Conservation (phyloP, 2,329 filamentous ascomycete genomes). For the Fusarium sp. region DNA sequence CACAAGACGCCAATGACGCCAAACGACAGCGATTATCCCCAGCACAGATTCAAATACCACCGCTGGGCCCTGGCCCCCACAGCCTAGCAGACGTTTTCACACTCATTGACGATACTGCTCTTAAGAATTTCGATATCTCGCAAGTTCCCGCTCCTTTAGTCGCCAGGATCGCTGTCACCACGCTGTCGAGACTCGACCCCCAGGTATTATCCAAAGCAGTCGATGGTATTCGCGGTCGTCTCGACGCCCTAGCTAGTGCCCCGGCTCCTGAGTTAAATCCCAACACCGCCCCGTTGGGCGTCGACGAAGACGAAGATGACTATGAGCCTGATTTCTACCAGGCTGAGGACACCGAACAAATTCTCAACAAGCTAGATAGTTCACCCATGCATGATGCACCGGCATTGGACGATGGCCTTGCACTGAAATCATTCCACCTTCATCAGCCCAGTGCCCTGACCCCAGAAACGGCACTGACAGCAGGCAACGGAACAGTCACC, state of each 20-base stretch:
- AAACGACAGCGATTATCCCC: conserved; percentile 78
- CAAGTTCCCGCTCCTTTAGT: conserved; percentile 79
- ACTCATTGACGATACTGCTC: conserved; percentile 75
- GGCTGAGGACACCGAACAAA: conserved; percentile 80
- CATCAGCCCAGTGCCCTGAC: conserved; percentile 80
- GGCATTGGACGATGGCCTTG: conserved; percentile 57
- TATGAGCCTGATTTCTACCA: conserved; percentile 90
- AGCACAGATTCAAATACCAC: conserved; percentile 66
- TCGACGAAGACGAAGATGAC: conserved; percentile 84
- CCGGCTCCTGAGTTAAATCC: conserved; percentile 61
- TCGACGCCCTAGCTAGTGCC: conserved; percentile 55
- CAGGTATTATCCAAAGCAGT: conserved; percentile 77
- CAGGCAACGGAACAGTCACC: conserved; percentile 77
- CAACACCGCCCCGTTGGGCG: conserved; percentile 68
- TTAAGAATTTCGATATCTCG: conserved; percentile 85
- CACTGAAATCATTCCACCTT: conserved; percentile 81
- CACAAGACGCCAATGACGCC: conserved; percentile 77
- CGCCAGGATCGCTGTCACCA: conserved; percentile 81
- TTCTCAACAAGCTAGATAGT: conserved; percentile 79
- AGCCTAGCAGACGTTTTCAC: conserved; percentile 88
- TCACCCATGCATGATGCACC: conserved; percentile 61
- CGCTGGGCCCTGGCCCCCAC: conserved; percentile 78
- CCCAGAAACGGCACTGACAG: conserved; percentile 74
- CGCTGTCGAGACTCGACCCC: conserved; percentile 77
- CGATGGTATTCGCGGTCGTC: conserved; percentile 66